These are phyloP conservation scores for Adansonia rubrostipa DNA, from an alignment of 441 rosid species.

Conservation along the genomic window DNA sequence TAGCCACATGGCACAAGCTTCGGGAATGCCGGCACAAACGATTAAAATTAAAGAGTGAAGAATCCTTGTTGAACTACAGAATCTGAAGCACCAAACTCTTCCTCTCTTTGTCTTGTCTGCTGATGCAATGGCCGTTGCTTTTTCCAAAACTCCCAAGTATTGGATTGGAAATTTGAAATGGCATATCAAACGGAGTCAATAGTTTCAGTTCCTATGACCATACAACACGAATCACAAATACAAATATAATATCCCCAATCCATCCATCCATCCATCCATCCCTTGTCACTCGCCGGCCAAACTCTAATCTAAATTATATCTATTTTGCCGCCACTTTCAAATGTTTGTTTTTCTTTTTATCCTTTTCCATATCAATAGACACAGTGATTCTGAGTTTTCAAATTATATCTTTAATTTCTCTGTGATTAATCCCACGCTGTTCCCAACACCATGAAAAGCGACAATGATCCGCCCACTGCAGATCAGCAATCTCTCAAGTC, in stretches of 20 bases:
- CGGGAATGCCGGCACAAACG: not conserved
- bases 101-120: conserved; percentile 26
- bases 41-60: not conserved
- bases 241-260: too few species aligned
- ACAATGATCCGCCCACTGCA: conserved; percentile 29
- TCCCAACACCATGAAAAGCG: conserved; percentile 40
- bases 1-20: not conserved
- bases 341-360: conserved; percentile 45
- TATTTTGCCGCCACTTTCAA: conserved; percentile 62
- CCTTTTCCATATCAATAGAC: conserved; percentile 25
- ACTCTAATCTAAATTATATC: conserved; percentile 25
- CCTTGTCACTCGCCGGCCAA: conserved; percentile 50
- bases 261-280: not conserved
- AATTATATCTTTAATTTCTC: not conserved
- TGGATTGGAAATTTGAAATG: not conserved
- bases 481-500: conserved; percentile 45
- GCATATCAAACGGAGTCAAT: not conserved
- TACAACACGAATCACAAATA: not conserved
- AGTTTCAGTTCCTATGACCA: not conserved
- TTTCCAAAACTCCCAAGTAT: conserved; percentile 21
- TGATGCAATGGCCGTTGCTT: not conserved
- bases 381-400: not conserved
- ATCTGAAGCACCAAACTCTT: not conserved
- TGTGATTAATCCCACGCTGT: not conserved
- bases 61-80: not conserved